phyloP scores from a whole-genome alignment of 2,329 filamentous ascomycete genomes.

The Lasiodiplodia gonubiensis region DNA sequence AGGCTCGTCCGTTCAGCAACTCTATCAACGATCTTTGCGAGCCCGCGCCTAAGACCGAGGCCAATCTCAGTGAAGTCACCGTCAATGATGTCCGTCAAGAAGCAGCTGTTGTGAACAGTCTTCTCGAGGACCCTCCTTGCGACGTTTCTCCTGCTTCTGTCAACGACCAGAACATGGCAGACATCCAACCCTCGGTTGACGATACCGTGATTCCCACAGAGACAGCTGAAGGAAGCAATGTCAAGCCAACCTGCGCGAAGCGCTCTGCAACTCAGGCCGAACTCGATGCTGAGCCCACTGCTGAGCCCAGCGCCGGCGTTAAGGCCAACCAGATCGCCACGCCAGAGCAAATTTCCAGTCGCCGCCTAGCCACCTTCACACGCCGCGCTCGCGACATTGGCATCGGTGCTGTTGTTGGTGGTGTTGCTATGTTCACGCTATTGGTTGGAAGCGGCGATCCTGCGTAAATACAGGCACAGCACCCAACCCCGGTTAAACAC shows the following conservation, averaged over 20 bases:
- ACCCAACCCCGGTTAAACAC: neutral
- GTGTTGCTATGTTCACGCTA: constrained; percentile 5
- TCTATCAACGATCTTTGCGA: constrained; percentile 24
- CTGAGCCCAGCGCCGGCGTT: neutral
- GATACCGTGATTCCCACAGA: neutral
- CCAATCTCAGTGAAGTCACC: neutral
- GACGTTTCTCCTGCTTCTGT: neutral
- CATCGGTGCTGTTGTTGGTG: constrained; percentile 4
- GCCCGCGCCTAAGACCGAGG: constrained; percentile 4
- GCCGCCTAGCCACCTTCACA: constrained; percentile 9
- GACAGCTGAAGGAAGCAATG: neutral
- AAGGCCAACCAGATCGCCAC: constrained; percentile 5
- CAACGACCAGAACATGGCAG: neutral
- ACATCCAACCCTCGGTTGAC: neutral
- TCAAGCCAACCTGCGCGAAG: neutral
- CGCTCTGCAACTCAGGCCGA: constrained; percentile 3
- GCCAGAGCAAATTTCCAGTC: constrained; percentile 14
- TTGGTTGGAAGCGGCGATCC: neutral
- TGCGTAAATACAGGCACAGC: neutral
- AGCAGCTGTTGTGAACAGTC: neutral
- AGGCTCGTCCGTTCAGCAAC: constrained; percentile 17
- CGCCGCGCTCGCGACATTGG: constrained; percentile 13
- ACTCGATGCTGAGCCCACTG: neutral
- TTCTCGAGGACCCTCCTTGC: neutral
- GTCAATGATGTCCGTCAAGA: neutral